These are phyloP conservation scores for Saitozyma podzolica DNA, from an alignment of 768 basidiomycete species.

Conservation along the genomic window DNA sequence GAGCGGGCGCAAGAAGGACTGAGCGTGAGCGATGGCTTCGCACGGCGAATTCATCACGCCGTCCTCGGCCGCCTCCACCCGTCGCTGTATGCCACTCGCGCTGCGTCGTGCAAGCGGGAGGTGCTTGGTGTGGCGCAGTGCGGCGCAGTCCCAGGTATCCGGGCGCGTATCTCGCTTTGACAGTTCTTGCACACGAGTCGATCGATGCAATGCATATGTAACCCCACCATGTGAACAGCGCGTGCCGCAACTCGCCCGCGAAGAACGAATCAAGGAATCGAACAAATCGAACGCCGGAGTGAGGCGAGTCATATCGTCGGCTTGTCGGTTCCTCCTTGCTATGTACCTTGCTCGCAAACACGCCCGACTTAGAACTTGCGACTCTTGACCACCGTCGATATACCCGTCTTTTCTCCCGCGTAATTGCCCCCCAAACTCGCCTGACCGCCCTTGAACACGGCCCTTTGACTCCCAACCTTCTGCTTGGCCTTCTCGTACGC, in stretches of 20 bases:
- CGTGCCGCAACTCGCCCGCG: too few relatives aligned
- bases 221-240: background rate
- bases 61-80: too few relatives aligned
- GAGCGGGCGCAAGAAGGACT: slow-evolving; percentile 25
- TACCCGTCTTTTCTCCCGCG: slow-evolving; percentile 89
- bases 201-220: too few relatives aligned
- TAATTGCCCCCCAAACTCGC: slow-evolving; percentile 69
- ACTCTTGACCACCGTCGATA: slow-evolving; percentile 85
- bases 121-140: too few relatives aligned
- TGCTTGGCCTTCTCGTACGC: slow-evolving; percentile 93
- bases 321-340: too few relatives aligned
- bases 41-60: too few relatives aligned
- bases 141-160: too few relatives aligned
- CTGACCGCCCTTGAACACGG: slow-evolving; percentile 86
- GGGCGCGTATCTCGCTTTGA: too few relatives aligned
- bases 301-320: too few relatives aligned
- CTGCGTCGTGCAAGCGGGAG: background rate
- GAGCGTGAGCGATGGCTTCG: background rate
- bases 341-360: background rate
- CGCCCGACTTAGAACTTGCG: slow-evolving; percentile 59
- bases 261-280: too few relatives aligned
- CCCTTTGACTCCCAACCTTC: slow-evolving; percentile 81
- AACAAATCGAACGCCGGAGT: too few relatives aligned
- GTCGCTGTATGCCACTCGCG: background rate
- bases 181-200: too few relatives aligned